Evolutionary conservation across 2,329 filamentous ascomycete species (phyloP).

Genomic region (Phialophora expanda): DNA sequence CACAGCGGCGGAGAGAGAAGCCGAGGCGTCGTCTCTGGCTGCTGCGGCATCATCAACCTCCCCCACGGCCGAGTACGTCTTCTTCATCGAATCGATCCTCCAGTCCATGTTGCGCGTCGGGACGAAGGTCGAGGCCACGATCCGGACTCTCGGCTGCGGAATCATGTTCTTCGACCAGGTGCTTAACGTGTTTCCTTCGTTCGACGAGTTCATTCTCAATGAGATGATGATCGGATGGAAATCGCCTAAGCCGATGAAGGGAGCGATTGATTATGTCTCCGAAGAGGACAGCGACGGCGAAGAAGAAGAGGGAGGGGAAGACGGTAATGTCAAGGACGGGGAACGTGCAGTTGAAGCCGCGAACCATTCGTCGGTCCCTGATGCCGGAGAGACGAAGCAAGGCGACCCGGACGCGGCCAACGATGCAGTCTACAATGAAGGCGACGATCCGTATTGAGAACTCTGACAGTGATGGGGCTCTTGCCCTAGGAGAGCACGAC

Average conservation of each 20-base stretch:
- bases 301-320: slow-evolving; percentile 8
- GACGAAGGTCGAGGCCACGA: slow-evolving; percentile 63
- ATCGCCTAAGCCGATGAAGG: slow-evolving; percentile 50
- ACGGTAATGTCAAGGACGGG: background rate
- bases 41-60: slow-evolving; percentile 20
- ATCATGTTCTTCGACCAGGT: slow-evolving; percentile 69
- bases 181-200: slow-evolving; percentile 62
- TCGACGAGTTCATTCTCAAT: slow-evolving; percentile 70
- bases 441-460: background rate
- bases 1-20: slow-evolving; percentile 42
- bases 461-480: background rate
- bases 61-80: slow-evolving; percentile 51
- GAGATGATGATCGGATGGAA: slow-evolving; percentile 72
- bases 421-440: background rate
- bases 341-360: background rate
- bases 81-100: slow-evolving; percentile 71
- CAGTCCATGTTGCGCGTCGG: slow-evolving; percentile 66
- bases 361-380: background rate
- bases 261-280: slow-evolving; percentile 30
- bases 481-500: no score
- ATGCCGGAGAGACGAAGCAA: background rate
- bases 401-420: no score
- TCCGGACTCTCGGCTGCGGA: slow-evolving; percentile 65
- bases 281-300: slow-evolving; percentile 17
- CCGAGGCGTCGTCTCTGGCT: slow-evolving; percentile 2